Conservation (phyloP, 306 rosid species). For the Cucurbita moschata region DNA sequence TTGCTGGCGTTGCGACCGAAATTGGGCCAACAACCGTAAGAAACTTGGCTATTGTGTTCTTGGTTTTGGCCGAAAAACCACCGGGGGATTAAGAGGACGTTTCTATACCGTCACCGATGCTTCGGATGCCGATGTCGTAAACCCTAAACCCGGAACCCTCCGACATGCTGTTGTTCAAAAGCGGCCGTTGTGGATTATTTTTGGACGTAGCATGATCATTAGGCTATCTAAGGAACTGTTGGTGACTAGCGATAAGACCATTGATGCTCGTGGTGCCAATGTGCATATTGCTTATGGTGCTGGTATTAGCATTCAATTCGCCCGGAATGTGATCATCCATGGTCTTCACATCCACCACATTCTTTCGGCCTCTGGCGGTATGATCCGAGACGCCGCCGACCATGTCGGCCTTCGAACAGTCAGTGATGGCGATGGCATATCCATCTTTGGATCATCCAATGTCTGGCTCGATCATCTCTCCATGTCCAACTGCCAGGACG, state of each 20-base stretch:
- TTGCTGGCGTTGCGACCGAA: constrained; percentile 55
- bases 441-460: constrained; percentile 49
- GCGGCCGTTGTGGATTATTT: constrained; percentile 68
- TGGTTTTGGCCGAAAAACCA: constrained; percentile 55
- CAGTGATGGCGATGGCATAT: constrained; percentile 71
- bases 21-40: constrained; percentile 54
- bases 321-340: constrained; percentile 49
- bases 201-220: constrained; percentile 43
- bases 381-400: constrained; percentile 39
- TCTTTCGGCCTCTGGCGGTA: constrained; percentile 20
- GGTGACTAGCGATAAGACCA: constrained; percentile 56
- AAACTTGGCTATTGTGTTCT: constrained; percentile 36
- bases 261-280: constrained; percentile 69
- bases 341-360: constrained; percentile 34
- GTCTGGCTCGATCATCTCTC: constrained; percentile 81
- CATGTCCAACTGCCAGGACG: constrained; percentile 42
- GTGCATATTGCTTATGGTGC: constrained; percentile 46
- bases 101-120: constrained; percentile 41
- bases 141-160: constrained; percentile 56
- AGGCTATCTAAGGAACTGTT: constrained; percentile 36
- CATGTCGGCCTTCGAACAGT: constrained; percentile 35
- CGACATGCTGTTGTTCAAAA: constrained; percentile 31
- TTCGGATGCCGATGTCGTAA: constrained; percentile 27
- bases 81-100: constrained; percentile 38
- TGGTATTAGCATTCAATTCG: constrained; percentile 38